phyloP scores from a whole-genome alignment of 2,329 filamentous ascomycete species.

The Aspergillus sp. region DNA sequence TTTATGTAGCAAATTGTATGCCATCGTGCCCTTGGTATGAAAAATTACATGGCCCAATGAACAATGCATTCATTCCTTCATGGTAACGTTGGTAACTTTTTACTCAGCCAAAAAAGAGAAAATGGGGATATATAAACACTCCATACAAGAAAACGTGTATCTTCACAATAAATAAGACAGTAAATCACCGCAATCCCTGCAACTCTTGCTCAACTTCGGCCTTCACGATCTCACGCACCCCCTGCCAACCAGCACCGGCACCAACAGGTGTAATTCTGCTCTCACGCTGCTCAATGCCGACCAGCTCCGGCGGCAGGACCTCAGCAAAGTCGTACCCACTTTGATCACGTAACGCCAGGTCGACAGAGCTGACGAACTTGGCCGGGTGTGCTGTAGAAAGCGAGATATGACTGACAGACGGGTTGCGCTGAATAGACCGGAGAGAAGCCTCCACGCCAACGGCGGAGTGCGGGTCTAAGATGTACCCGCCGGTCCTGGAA shows the following conservation, averaged over 20 bases:
- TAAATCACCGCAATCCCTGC: constrained; percentile 16
- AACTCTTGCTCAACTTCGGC: constrained; percentile 54
- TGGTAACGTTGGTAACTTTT: background rate
- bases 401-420: constrained; percentile 60
- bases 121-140: background rate
- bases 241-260: constrained; percentile 59
- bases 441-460: constrained; percentile 72
- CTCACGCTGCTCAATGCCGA: constrained; percentile 68
- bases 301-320: constrained; percentile 73
- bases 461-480: constrained; percentile 87
- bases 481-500: constrained; percentile 54
- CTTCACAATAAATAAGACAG: background rate
- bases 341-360: constrained; percentile 63
- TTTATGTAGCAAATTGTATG: too few species aligned
- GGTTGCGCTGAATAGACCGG: constrained; percentile 54
- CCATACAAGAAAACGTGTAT: background rate
- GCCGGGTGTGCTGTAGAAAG: constrained; percentile 92
- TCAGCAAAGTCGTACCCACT: constrained; percentile 68
- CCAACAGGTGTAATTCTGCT: constrained; percentile 62
- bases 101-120: background rate
- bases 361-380: constrained; percentile 83
- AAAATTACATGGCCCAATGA: too few species aligned
- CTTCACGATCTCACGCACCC: constrained; percentile 66
- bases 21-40: too few species aligned
- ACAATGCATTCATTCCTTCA: too few species aligned